Evolutionary conservation across 2,329 filamentous ascomycete species (phyloP), one percentile per base, ranked within the genome.

Genomic region (Xylaria sp.): DNA sequence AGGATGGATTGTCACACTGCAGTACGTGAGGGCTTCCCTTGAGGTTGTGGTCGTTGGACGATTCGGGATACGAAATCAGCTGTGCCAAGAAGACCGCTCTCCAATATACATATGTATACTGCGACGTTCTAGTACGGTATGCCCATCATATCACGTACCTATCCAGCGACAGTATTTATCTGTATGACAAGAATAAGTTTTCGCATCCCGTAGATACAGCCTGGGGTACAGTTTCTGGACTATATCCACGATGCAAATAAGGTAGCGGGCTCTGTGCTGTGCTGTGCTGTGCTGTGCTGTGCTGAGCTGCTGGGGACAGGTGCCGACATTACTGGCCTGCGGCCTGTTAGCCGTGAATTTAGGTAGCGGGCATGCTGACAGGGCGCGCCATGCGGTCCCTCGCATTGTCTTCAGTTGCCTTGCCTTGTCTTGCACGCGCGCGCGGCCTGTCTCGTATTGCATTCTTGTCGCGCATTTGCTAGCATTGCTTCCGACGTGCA

Each of bases 371-470:
- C 43, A 55, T 49, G 51, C 43, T 57, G 42, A 53, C 9, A 57
- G 49, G 43, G 45, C 35, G 50, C 53, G 50, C 53, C 35, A 57
- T 65, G 59, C 63, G 40, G 55, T 51, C 47, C 51, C 31, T 57
- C 53, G 56, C 40, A 47, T 55, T 65, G 59, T 46, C 47, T 61
- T 38, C 28, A 4, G 9, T 55, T 51, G 42, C 46, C 31, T 57
- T 53, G 56, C 40, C 47, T 55, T 65, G 59, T 46, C 47, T 61
- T 38, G 5, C 9, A 12, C 35, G 7, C 25, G 25, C 46, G 45
- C 50, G 57, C 60, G 33, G 45, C 14, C 43, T 52, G 25, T 55
- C 60, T 66, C 63, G 63, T 66, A 66, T 66, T 25, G 53, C 56
- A 60, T 38, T 50, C 25, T 51, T 63, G 37, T 49, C 35, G 31